Evolutionary conservation across 305 asterid genomes (phyloP).

Genomic region (Fraxinus greggii): DNA sequence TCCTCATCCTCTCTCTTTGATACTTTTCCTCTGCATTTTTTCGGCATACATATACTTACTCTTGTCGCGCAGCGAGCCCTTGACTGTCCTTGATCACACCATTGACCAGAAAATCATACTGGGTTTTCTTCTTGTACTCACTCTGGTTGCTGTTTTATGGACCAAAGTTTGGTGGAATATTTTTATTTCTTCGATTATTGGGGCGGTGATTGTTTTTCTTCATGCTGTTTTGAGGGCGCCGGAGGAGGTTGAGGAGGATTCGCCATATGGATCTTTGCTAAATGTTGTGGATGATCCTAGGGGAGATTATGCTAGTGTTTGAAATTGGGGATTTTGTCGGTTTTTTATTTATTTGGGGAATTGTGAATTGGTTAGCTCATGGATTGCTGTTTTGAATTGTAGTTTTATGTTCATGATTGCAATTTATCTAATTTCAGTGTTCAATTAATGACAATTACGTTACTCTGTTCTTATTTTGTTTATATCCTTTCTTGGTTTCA

Average conservation of each 20-base stretch:
- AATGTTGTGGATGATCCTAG: constrained; percentile 65
- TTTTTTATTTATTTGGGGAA: too few species aligned
- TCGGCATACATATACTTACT: constrained; percentile 62
- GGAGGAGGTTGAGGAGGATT: constrained; percentile 61
- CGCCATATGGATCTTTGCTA: constrained; percentile 83
- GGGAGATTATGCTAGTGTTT: constrained; percentile 68
- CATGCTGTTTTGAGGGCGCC: constrained; percentile 81
- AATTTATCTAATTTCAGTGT: neutral
- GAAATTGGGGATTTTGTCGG: constrained; percentile 22
- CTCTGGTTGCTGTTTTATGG: constrained; percentile 57
- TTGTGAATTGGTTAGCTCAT: neutral
- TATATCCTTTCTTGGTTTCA: neutral
- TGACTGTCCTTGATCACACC: constrained; percentile 49
- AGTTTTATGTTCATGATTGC: neutral
- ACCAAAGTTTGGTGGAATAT: constrained; percentile 64
- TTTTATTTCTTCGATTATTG: constrained; percentile 46
- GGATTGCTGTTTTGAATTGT: neutral
- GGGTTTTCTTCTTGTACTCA: constrained; percentile 44
- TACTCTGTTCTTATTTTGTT: neutral
- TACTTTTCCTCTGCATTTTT: constrained; percentile 60
- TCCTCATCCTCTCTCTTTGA: constrained; percentile 53
- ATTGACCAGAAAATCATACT: constrained; percentile 50
- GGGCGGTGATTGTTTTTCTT: constrained; percentile 46
- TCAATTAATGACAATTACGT: neutral
- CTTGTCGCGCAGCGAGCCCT: constrained; percentile 60